Conservation (phyloP, 139 green algal genomes). For the Tetraselmis chui region DNA sequence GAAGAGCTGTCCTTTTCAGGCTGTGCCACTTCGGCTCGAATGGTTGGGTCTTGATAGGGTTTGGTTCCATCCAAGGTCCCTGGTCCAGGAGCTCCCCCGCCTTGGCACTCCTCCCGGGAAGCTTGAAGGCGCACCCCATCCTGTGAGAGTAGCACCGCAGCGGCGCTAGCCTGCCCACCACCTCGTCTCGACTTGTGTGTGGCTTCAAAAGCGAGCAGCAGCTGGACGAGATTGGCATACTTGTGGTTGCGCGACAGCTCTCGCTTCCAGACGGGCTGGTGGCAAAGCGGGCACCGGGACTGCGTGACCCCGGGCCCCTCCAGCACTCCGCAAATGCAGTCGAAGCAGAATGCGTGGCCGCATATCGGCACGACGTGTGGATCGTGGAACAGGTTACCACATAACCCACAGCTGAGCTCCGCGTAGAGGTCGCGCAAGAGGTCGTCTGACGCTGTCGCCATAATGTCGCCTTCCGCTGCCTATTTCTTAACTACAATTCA, state of each 20-base stretch:
- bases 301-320: conserved; percentile 53
- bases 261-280: conserved; percentile 51
- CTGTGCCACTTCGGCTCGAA: too few relatives aligned
- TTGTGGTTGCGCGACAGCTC: conserved; percentile 38
- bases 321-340: conserved; percentile 43
- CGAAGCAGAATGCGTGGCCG: conserved; percentile 18
- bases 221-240: not conserved
- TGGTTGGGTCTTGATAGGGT: too few relatives aligned
- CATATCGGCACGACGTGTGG: not conserved
- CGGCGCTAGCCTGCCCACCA: too few relatives aligned
- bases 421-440: not conserved
- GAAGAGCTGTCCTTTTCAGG: too few relatives aligned
- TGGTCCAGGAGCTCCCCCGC: too few relatives aligned
- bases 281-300: conserved; percentile 49
- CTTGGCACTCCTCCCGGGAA: too few relatives aligned
- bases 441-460: not conserved
- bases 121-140: too few relatives aligned
- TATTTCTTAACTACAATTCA: too few relatives aligned
- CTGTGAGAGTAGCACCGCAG: too few relatives aligned
- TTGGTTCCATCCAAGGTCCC: too few relatives aligned
- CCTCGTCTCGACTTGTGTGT: too few relatives aligned
- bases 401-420: not conserved
- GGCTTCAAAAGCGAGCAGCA: too few relatives aligned
- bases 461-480: not conserved
- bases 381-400: not conserved